Evolutionary conservation across 768 basidiomycete species (phyloP).

Genomic region (Lenzites betulinus): DNA sequence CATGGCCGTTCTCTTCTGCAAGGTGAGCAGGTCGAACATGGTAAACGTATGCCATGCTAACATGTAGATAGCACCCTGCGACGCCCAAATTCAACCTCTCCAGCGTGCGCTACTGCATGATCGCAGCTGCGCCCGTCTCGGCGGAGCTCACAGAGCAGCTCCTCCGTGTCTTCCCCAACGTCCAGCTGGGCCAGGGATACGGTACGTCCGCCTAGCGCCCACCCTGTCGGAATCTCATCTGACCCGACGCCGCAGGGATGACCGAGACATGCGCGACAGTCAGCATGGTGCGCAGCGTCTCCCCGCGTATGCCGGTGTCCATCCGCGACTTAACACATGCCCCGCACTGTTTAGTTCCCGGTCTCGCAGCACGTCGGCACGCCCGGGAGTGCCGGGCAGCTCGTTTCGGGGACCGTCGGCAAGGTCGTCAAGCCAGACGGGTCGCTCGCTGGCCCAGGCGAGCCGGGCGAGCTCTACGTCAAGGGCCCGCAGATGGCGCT

Average conservation of each 20-base stretch:
- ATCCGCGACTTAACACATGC: neutral
- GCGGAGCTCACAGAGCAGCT: conserved; percentile 42
- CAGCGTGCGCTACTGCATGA: conserved; percentile 27
- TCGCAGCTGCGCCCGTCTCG: conserved; percentile 41
- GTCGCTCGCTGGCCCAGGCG: conserved; percentile 40
- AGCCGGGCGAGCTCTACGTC: conserved; percentile 51
- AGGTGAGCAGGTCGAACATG: conserved; percentile 18
- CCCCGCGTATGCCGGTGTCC: too few species aligned
- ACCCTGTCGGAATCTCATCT: too few species aligned
- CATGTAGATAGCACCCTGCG: conserved; percentile 27
- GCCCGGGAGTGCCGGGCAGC: conserved; percentile 37
- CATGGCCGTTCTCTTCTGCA: conserved; percentile 32
- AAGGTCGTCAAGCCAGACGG: conserved; percentile 50
- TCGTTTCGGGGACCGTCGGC: conserved; percentile 46
- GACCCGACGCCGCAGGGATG: conserved; percentile 49
- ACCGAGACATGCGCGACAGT: conserved; percentile 64
- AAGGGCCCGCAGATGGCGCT: conserved; percentile 44
- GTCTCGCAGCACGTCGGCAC: conserved; percentile 17
- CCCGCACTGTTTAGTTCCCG: conserved; percentile 8
- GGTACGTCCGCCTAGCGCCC: conserved; percentile 34
- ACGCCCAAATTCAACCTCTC: conserved; percentile 34
- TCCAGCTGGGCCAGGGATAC: conserved; percentile 62
- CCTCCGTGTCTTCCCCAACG: conserved; percentile 51
- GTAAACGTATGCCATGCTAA: neutral
- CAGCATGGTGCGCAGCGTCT: conserved; percentile 41